phyloP scores from a whole-genome alignment of 2,329 filamentous ascomycete genomes.

The Elsinoe necatrix region DNA sequence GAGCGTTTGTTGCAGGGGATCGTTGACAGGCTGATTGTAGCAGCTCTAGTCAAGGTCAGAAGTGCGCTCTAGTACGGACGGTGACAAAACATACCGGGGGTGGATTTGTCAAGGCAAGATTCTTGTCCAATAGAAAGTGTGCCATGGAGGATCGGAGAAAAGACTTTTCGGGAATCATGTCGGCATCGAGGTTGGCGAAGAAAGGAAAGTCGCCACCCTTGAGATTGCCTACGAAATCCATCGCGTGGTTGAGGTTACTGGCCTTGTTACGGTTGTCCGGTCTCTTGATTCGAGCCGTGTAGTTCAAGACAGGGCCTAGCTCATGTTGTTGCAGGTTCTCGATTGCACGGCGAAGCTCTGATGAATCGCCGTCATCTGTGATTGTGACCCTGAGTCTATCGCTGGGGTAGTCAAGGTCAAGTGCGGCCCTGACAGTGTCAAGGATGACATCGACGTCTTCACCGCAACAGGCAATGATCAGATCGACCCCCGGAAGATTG shows the following conservation, averaged over 20 bases:
- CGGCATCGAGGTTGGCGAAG: conserved; percentile 57
- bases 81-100: conserved; percentile 37
- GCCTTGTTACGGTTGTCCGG: conserved; percentile 38
- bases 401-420: conserved; percentile 35
- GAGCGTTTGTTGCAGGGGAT: conserved; percentile 51
- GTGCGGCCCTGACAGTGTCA: conserved; percentile 33
- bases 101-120: conserved; percentile 52
- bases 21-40: conserved; percentile 53
- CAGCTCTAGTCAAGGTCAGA: conserved; percentile 42
- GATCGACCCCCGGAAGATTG: conserved; percentile 28
- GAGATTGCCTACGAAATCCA: conserved; percentile 20
- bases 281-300: conserved; percentile 38
- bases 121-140: conserved; percentile 48
- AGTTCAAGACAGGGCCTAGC: conserved; percentile 32
- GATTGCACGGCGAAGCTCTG: conserved; percentile 30
- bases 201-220: conserved; percentile 21
- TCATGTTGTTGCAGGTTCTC: conserved; percentile 30
- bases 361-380: conserved; percentile 34
- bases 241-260: conserved; percentile 54
- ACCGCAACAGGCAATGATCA: conserved; percentile 38
- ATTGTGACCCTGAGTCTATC: conserved; percentile 33
- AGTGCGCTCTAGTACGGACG: no score
- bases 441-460: conserved; percentile 37
- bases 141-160: conserved; percentile 54
- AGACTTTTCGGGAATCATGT: conserved; percentile 57